Base-by-base conservation (phyloP, 1,139 yeast genomes). In the Lodderomyces oxycetoniae region DNA sequence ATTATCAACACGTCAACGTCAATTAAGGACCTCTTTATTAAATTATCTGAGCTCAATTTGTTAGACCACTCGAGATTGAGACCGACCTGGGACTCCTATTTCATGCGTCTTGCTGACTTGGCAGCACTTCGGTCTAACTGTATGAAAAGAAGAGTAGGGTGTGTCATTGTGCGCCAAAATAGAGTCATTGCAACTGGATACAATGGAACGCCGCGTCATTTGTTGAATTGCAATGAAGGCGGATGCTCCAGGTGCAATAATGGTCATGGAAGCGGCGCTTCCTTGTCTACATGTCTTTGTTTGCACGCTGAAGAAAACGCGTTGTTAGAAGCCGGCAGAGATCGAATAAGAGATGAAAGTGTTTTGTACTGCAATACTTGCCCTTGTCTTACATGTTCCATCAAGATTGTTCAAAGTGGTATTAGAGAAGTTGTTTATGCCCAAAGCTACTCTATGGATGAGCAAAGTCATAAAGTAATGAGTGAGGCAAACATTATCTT, bases 231-330 rank as follows among this genome's bases (percentile, higher is more conserved):
- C 59, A 89, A 87, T 52, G 91, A 87, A 48, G 98, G 98, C 12
- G 98, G 98, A 1, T 91, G 98, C 59, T 61, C 76, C 5, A 67
- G 98, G 29, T 91, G 99, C 56, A 88, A 88, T 48, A 61, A 66
- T 33, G 74, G 76, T 0, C 72, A 79, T 10, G 94, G 95, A 1
- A 67, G 75, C 22, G 81, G 79, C 1, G 63, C 70, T 3, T 60
- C 56, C 1, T 63, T 91, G 30, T 73, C 83, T 1, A 87, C 96
- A 0, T 91, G 99, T 57, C 61, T 91, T 35, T 91, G 98, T 57
- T 62, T 91, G 26, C 99, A 91, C 56, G 98, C 98, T 0, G 98
- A 91, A 53, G 99, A 91, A 50, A 91, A 93, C 56, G 98, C 98
- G 0, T 64, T 91, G 28, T 60, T 93, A 35, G 98, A 91, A 55